Evolutionary conservation across 495 filamentous ascomycete species (phyloP).

Genomic region (Tuber magnatum): DNA sequence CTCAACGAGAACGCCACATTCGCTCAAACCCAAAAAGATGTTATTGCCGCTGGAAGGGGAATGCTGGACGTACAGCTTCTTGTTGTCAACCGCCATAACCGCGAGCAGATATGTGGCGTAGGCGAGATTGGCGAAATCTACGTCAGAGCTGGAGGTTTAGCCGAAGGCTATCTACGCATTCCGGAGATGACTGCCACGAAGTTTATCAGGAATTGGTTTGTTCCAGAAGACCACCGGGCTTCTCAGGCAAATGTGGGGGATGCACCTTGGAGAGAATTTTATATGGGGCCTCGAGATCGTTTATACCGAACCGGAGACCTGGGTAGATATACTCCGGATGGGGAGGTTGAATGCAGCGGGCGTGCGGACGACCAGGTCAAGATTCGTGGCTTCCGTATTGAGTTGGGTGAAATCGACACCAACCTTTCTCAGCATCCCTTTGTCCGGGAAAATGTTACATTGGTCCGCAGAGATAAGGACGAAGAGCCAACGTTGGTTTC

Average conservation of each 20-base stretch:
- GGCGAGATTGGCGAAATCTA: slow-evolving; percentile 85
- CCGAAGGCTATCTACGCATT: slow-evolving; percentile 75
- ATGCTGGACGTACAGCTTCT: slow-evolving; percentile 92
- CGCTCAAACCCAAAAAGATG: slow-evolving; percentile 65
- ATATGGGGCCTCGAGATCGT: slow-evolving; percentile 75
- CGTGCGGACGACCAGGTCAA: slow-evolving; percentile 88
- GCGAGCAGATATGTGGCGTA: slow-evolving; percentile 62
- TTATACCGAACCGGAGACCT: slow-evolving; percentile 80
- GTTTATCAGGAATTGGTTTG: slow-evolving; percentile 85
- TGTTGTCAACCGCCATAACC: slow-evolving; percentile 75
- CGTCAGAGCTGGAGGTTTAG: slow-evolving; percentile 78
- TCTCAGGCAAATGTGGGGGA: slow-evolving; percentile 46
- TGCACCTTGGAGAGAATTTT: slow-evolving; percentile 72
- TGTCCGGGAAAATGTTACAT: slow-evolving; percentile 77
- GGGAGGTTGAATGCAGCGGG: slow-evolving; percentile 67
- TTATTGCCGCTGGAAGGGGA: slow-evolving; percentile 78
- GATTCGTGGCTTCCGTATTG: slow-evolving; percentile 91
- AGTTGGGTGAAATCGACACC: slow-evolving; percentile 88
- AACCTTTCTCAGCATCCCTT: slow-evolving; percentile 70
- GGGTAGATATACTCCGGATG: slow-evolving; percentile 64
- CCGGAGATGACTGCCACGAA: slow-evolving; percentile 65
- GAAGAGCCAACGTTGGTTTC: slow-evolving; percentile 86
- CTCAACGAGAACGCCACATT: slow-evolving; percentile 58
- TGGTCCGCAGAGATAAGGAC: slow-evolving; percentile 78
- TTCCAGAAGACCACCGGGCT: slow-evolving; percentile 65